These are phyloP conservation scores for Camellia sinensis DNA, from an alignment of 148 eudicot genomes.

Conservation along the genomic window DNA sequence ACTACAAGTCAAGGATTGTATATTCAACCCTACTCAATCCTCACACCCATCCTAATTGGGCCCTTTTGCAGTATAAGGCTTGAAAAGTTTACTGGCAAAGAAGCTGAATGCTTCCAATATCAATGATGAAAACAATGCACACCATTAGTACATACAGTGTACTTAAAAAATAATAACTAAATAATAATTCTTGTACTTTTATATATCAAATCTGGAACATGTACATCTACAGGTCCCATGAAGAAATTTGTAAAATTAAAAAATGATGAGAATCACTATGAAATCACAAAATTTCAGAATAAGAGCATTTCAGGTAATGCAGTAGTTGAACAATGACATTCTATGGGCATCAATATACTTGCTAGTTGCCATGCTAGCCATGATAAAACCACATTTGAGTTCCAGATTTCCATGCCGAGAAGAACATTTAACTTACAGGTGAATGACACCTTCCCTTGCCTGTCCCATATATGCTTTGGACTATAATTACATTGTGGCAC, in stretches of 20 bases:
- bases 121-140: background rate
- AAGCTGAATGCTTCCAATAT: background rate
- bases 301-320: too few relatives aligned
- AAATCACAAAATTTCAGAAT: too few relatives aligned
- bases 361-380: background rate
- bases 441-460: background rate
- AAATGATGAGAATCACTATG: too few relatives aligned
- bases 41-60: background rate
- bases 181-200: too few relatives aligned
- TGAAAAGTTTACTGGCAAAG: background rate
- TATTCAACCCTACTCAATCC: background rate
- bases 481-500: background rate
- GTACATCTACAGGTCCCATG: too few relatives aligned
- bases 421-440: background rate
- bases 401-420: background rate
- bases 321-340: too few relatives aligned
- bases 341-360: background rate
- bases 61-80: too few relatives aligned
- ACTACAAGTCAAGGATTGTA: background rate
- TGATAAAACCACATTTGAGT: background rate
- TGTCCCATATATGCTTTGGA: background rate
- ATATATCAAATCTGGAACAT: too few relatives aligned
- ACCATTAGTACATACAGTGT: too few relatives aligned
- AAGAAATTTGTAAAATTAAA: too few relatives aligned
- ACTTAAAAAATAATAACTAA: background rate